Conservation (phyloP, 1,284 basidiomycete species). For the Puccinia sorghi region DNA sequence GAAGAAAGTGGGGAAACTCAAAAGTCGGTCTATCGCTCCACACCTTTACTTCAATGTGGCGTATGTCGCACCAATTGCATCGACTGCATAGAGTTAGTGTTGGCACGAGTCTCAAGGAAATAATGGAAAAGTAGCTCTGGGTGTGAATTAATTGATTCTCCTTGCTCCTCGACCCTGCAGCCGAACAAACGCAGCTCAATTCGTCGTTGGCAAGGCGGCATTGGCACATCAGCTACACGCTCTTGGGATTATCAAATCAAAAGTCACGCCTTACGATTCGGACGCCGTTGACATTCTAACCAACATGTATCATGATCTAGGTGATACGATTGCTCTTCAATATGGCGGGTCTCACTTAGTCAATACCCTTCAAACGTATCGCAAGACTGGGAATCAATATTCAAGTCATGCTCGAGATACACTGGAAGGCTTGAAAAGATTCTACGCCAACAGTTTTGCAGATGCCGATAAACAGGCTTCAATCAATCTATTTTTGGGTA, state of each 20-base stretch:
- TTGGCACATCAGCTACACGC: slow-evolving; percentile 95
- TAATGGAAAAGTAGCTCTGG: no score
- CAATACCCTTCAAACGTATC: slow-evolving; percentile 94
- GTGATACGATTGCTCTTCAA: slow-evolving; percentile 91
- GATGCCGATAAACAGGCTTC: slow-evolving; percentile 98
- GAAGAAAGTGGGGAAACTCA: slow-evolving; percentile 75
- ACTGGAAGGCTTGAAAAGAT: slow-evolving; percentile 91
- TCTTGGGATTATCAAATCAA: slow-evolving; percentile 79
- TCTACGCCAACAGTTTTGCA: slow-evolving; percentile 76
- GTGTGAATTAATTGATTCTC: slow-evolving; percentile 23
- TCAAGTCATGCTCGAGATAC: slow-evolving; percentile 96
- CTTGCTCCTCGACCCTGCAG: slow-evolving; percentile 42
- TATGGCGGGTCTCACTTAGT: slow-evolving; percentile 95
- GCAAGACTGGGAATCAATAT: slow-evolving; percentile 88
- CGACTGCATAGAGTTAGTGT: slow-evolving; percentile 77
- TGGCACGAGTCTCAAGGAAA: not conserved
- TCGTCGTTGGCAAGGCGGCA: slow-evolving; percentile 93
- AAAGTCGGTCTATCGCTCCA: slow-evolving; percentile 62
- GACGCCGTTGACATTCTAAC: slow-evolving; percentile 97
- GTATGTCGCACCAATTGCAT: slow-evolving; percentile 83
- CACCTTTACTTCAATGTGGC: slow-evolving; percentile 73
- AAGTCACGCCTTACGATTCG: slow-evolving; percentile 85
- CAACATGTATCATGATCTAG: slow-evolving; percentile 98
- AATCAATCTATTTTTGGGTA: slow-evolving; percentile 93
- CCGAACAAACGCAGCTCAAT: slow-evolving; percentile 95